A percentile compares a stretch with the other conserved stretches of the same genome.
phyloP scores from a whole-genome alignment of 2,329 filamentous ascomycete species.

The Monilinia vaccinii-corymbosi region DNA sequence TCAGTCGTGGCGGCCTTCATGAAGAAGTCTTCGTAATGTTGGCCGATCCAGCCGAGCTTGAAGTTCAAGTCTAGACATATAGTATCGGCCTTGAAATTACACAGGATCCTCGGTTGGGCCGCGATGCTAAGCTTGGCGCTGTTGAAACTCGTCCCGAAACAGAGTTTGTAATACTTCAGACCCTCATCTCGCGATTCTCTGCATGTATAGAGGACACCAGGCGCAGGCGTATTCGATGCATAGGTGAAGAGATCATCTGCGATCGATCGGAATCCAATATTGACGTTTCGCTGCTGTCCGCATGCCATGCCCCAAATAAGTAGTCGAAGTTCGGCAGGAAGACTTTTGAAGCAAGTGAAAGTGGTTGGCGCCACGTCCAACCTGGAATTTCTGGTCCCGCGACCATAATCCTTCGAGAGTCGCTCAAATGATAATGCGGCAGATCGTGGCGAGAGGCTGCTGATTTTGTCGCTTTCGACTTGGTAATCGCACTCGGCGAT shows the following conservation, averaged over 20 bases:
- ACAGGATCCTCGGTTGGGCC: background rate
- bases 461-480: background rate
- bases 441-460: background rate
- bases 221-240: background rate
- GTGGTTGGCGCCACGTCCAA: background rate
- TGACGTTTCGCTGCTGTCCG: background rate
- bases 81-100: background rate
- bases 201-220: background rate
- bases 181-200: conserved; percentile 1
- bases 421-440: conserved; percentile 6
- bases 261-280: background rate
- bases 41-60: background rate
- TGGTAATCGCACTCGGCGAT: conserved; percentile 8
- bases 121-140: background rate
- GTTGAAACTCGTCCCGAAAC: background rate
- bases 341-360: background rate
- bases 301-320: conserved; percentile 3
- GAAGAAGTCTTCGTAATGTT: background rate
- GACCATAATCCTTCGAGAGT: background rate
- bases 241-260: background rate
- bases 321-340: conserved; percentile 1
- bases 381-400: background rate
- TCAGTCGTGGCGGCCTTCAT: background rate
- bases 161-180: conserved; percentile 1
- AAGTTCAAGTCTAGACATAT: background rate